Percentiles rank a stretch among this genome's conserved stretches.
phyloP scores from a whole-genome alignment of 164 flowering plant genomes.

The Kingdonia uniflora region DNA sequence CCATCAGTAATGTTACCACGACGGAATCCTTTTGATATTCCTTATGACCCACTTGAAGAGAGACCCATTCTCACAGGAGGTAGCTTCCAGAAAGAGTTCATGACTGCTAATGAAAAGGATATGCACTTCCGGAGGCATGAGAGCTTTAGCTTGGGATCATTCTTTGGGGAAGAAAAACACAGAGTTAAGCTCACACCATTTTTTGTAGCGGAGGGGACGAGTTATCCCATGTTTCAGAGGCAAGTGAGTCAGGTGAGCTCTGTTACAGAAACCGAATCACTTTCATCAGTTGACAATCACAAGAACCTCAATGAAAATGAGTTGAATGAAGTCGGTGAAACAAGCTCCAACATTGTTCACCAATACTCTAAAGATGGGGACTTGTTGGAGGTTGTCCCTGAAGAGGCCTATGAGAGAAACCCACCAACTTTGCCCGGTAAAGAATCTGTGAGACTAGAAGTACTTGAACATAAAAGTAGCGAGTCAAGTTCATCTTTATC shows the following conservation, averaged over 20 bases:
- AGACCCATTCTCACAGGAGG: constrained; percentile 57
- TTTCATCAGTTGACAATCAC: constrained; percentile 38
- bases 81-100: constrained; percentile 41
- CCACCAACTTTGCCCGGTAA: no score
- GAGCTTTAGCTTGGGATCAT: constrained; percentile 55
- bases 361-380: constrained; percentile 34
- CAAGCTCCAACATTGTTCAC: constrained; percentile 17
- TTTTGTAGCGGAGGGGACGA: constrained; percentile 47
- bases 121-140: constrained; percentile 58
- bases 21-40: constrained; percentile 82
- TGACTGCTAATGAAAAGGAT: constrained; percentile 39
- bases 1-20: constrained; percentile 59
- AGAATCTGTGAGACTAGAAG: constrained; percentile 9
- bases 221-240: constrained; percentile 37
- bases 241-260: constrained; percentile 72
- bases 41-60: constrained; percentile 68
- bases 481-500: constrained; percentile 15
- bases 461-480: constrained; percentile 23
- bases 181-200: constrained; percentile 38
- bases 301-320: constrained; percentile 30
- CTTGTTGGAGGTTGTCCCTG: constrained; percentile 20
- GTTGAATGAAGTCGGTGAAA: constrained; percentile 22
- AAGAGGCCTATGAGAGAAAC: no score
- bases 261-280: constrained; percentile 57
- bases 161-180: constrained; percentile 35